A percentile compares a stretch with the other conserved stretches of the same genome.
phyloP scores from a whole-genome alignment of 768 basidiomycete genomes.

The Lactarius psammicola region DNA sequence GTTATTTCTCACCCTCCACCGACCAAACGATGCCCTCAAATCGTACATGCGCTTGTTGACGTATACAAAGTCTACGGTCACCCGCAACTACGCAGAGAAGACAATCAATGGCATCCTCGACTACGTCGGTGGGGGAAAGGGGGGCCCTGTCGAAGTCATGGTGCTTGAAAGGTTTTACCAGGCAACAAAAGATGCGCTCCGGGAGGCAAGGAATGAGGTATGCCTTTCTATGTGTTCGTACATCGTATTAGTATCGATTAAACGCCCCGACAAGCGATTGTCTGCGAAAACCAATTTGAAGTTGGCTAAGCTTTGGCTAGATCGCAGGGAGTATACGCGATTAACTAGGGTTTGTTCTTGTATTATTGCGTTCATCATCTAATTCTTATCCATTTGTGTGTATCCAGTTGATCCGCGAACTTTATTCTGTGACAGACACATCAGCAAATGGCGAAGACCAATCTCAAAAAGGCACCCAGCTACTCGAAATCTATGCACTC shows the following conservation, averaged over 20 bases:
- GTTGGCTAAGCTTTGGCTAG: constrained; percentile 95
- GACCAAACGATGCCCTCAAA: constrained; percentile 80
- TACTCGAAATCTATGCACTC: constrained; percentile 95
- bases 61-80: constrained; percentile 95
- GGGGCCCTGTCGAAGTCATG: constrained; percentile 75
- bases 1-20: constrained; percentile 72
- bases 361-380: neutral
- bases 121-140: constrained; percentile 90
- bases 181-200: constrained; percentile 82
- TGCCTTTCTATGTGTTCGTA: neutral
- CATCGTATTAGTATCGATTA: neutral
- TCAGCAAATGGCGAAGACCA: constrained; percentile 70
- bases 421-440: constrained; percentile 63
- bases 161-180: constrained; percentile 95
- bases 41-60: constrained; percentile 85
- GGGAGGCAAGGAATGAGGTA: constrained; percentile 96
- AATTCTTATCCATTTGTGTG: neutral
- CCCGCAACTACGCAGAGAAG: constrained; percentile 96
- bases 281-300: constrained; percentile 97
- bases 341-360: constrained; percentile 63
- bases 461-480: constrained; percentile 90
- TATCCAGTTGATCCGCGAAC: constrained; percentile 69
- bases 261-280: constrained; percentile 56
- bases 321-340: constrained; percentile 85
- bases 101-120: constrained; percentile 98